Conservation (phyloP, 352 stramenopile genomes). For the Phytophthora sp. region DNA sequence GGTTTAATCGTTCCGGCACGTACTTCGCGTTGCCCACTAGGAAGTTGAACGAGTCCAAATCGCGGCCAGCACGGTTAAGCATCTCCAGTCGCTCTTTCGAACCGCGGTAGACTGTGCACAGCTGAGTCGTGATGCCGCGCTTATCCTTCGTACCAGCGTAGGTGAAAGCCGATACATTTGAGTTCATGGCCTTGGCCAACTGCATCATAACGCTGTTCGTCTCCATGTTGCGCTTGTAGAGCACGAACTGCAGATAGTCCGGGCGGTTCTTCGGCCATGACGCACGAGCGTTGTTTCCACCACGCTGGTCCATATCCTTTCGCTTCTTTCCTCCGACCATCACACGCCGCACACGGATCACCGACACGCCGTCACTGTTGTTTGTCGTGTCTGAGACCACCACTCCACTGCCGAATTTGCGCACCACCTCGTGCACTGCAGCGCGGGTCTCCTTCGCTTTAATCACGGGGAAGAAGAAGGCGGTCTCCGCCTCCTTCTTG, state of each 20-base stretch:
- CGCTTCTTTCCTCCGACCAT: constrained; percentile 85
- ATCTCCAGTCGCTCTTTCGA: constrained; percentile 78
- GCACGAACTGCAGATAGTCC: constrained; percentile 94
- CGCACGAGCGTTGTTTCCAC: constrained; percentile 23
- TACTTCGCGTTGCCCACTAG: constrained; percentile 94
- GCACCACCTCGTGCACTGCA: constrained; percentile 85
- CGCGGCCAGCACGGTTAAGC: constrained; percentile 70
- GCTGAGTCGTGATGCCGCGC: constrained; percentile 95
- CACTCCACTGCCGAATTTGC: constrained; percentile 63
- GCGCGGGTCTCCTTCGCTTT: constrained; percentile 86
- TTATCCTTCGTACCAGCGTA: constrained; percentile 99
- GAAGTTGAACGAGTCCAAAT: constrained; percentile 88
- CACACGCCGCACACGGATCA: constrained; percentile 86
- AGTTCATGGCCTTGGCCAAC: constrained; percentile 72
- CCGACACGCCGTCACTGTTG: constrained; percentile 62
- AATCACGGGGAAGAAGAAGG: constrained; percentile 80
- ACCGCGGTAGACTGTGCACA: constrained; percentile 90
- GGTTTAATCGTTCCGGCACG: constrained; percentile 88
- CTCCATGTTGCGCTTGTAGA: constrained; percentile 98
- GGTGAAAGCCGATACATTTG: constrained; percentile 79
- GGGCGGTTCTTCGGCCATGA: constrained; percentile 73
- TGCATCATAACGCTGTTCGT: constrained; percentile 89
- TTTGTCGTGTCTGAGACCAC: constrained; percentile 88
- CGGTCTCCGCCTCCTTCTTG: constrained; percentile 26
- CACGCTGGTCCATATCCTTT: constrained; percentile 78